Percentiles rank a stretch among this genome's conserved stretches.
phyloP scores from a whole-genome alignment of 2,329 filamentous ascomycete species.

The Aspergillus melleus region DNA sequence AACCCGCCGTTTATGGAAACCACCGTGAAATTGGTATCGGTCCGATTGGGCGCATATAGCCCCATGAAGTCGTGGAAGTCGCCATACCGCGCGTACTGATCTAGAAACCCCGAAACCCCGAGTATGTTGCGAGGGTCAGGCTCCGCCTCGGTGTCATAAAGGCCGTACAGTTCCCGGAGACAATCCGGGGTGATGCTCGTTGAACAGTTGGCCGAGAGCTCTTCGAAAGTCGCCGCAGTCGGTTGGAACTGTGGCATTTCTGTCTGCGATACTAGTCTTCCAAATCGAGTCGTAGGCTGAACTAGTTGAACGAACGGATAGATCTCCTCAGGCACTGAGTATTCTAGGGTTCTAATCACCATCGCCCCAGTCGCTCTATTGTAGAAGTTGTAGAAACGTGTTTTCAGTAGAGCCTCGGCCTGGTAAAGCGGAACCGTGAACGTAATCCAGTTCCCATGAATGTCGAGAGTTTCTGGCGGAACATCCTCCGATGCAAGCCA shows the following conservation, averaged over 20 bases:
- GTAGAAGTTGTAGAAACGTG: conserved; percentile 59
- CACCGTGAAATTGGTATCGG: conserved; percentile 57
- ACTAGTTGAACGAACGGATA: conserved; percentile 60
- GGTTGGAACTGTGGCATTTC: conserved; percentile 31
- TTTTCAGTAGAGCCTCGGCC: conserved; percentile 58
- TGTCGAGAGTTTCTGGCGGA: conserved; percentile 44
- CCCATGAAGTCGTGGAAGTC: conserved; percentile 60
- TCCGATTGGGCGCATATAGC: conserved; percentile 54
- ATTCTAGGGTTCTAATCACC: conserved; percentile 58
- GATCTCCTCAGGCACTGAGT: conserved; percentile 61
- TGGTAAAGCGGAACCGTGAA: conserved; percentile 44
- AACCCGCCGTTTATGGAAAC: conserved; percentile 58
- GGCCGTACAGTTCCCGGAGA: conserved; percentile 52
- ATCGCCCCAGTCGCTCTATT: conserved; percentile 43
- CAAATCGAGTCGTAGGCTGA: conserved; percentile 66
- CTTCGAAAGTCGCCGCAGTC: conserved; percentile 13
- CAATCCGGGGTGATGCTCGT: conserved; percentile 49
- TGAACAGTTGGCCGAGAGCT: conserved; percentile 37
- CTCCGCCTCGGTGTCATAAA: conserved; percentile 31
- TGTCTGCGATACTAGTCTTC: conserved; percentile 47
- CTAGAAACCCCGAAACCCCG: conserved; percentile 52
- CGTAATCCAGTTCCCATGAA: conserved; percentile 62
- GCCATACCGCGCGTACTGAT: conserved; percentile 52
- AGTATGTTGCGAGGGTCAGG: conserved; percentile 41
- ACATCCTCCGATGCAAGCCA: conserved; percentile 60